Base-by-base conservation (phyloP, 2,329 filamentous ascomycete species). In the Albophoma yamanashiensis region DNA sequence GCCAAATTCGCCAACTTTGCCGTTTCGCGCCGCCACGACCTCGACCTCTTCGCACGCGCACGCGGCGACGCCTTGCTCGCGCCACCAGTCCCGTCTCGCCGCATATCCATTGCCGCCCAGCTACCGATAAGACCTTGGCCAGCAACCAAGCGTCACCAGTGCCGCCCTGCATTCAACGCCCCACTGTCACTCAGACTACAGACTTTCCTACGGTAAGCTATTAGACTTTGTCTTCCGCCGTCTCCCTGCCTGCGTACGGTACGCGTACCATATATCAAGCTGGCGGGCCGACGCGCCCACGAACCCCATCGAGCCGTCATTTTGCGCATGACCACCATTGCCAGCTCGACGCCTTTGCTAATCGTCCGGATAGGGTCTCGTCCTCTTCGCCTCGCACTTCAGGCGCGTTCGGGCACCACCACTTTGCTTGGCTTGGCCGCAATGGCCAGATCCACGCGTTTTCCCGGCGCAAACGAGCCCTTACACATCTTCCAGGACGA, bases 381-480 rank as follows among this genome's bases (percentile, higher is more conserved):
- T 15, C 25, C 36, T 25, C 55, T 45, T 22, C 15, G 34, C 20
- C 57, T 22, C 42, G 42, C 50, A n/a, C 36, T 38, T 38, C 17
- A 52, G 40, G 59, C 57, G 56, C 61, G 61, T 56, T 52, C 39
- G 31, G 40, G 42, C 58, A 36, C 40, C 6, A 42, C 22, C 42
- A 47, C 52, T 20, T 52, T 58, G 50, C 59, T 60, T 61, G 62
- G 59, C 62, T 63, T 66, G 78, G 79, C 77, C 76, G 71, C 64
- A 60, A 84, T 84, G 82, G 80, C 79, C 76, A 78, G 78, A 74
- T 73, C 75, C 67, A 75, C 79, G 70, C 78, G 75, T 67, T 78
- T 78, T 62, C 67, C 73, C 67, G 75, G 72, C 66, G 73, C 74
- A 50, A 73, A 75, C 63, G 78, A 82, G 71, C 75, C 79, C 56